These are phyloP conservation scores for Paraphaeosphaeria sporulosa DNA, from an alignment of 2,329 filamentous ascomycete species.

Conservation along the genomic window DNA sequence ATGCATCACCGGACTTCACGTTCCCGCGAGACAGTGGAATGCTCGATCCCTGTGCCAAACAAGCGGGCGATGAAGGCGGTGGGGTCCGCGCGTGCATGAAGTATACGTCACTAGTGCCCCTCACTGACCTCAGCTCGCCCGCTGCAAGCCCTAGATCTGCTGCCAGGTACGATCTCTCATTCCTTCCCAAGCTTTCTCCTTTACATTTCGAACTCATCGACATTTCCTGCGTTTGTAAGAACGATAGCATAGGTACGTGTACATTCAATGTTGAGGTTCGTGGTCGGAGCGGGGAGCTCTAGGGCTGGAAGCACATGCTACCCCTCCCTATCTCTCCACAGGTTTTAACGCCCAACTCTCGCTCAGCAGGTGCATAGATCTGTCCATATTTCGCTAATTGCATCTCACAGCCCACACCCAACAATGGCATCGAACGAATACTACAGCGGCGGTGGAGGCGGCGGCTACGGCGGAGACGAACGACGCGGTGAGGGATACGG, in stretches of 20 bases:
- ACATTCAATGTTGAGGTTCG: background rate
- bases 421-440: slow-evolving; percentile 30
- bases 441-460: slow-evolving; percentile 23
- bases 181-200: background rate
- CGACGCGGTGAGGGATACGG: slow-evolving; percentile 22
- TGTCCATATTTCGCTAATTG: too few species aligned
- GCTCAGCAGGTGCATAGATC: too few species aligned
- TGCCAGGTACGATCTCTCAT: slow-evolving; percentile 7
- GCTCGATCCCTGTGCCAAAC: slow-evolving; percentile 5
- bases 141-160: background rate
- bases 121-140: slow-evolving; percentile 4
- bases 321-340: background rate
- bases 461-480: slow-evolving; percentile 22
- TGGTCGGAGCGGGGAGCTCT: background rate
- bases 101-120: slow-evolving; percentile 14
- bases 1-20: too few species aligned
- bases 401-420: background rate
- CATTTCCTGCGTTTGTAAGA: background rate
- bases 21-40: background rate
- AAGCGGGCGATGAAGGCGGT: background rate
- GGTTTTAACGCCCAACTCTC: too few species aligned
- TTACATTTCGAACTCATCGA: background rate
- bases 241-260: background rate
- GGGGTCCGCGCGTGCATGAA: slow-evolving; percentile 8
- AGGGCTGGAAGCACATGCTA: background rate